phyloP scores from a whole-genome alignment of 495 filamentous ascomycete genomes.

The Penicillium dipodomyicola region DNA sequence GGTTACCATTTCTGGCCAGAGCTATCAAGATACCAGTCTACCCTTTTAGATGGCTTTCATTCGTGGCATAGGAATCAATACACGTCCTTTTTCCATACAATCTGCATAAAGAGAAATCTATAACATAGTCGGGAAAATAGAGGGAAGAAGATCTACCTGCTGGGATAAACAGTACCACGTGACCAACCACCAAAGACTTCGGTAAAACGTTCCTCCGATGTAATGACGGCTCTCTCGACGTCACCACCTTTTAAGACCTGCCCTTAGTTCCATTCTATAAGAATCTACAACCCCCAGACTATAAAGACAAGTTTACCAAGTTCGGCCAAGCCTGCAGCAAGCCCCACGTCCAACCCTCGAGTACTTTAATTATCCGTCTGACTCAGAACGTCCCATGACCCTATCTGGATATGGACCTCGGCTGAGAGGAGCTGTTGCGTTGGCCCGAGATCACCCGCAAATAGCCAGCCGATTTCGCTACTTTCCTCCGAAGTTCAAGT shows the following conservation, averaged over 20 bases:
- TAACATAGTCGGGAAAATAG: no score
- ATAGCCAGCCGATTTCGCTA: slow-evolving; percentile 17
- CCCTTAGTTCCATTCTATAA: neutral
- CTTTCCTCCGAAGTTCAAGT: slow-evolving; percentile 7
- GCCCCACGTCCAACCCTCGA: neutral
- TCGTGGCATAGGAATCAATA: no score
- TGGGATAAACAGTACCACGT: no score
- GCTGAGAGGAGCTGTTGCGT: slow-evolving; percentile 27
- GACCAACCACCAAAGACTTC: neutral
- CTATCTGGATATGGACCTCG: slow-evolving; percentile 27
- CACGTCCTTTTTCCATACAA: no score
- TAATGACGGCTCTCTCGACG: neutral
- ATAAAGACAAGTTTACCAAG: neutral
- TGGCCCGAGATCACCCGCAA: slow-evolving; percentile 32
- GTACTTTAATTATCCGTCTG: slow-evolving; percentile 11
- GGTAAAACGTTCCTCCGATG: slow-evolving; percentile 30
- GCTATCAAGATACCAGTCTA: no score
- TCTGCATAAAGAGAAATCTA: no score
- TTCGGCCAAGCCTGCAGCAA: neutral
- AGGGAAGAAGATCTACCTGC: no score
- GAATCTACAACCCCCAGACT: slow-evolving; percentile 2
- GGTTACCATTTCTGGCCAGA: no score
- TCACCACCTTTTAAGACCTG: neutral
- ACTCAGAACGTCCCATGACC: slow-evolving; percentile 15
- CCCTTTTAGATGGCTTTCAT: no score